Percentiles rank a stretch among this genome's conserved stretches.
Evolutionary conservation across 192 early-diverging fungal genomes (phyloP).

Genomic region (Coemansia sp.): DNA sequence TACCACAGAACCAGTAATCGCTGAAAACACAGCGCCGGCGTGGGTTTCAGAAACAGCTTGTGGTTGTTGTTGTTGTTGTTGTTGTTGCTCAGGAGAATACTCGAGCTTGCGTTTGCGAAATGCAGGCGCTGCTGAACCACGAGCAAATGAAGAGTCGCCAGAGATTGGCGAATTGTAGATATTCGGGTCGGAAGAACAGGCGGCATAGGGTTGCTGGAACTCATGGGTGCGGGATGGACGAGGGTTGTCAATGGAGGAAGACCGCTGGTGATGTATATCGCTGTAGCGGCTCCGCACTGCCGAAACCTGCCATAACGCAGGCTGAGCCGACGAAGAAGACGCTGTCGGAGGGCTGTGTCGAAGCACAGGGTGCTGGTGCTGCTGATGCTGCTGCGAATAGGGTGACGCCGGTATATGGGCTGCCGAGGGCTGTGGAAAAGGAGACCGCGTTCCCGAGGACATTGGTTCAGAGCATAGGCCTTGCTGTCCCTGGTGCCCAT

Average conservation of each 20-base stretch:
- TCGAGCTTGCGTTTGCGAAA: slow-evolving; percentile 34
- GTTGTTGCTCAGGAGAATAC: not conserved
- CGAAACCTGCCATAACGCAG: not conserved
- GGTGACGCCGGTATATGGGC: not conserved
- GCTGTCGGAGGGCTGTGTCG: not conserved
- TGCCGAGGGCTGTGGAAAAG: not conserved
- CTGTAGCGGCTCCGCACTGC: slow-evolving; percentile 9
- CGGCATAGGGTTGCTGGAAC: not conserved
- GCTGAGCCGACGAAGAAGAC: not conserved
- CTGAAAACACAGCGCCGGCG: not conserved
- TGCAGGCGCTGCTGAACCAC: slow-evolving; percentile 1
- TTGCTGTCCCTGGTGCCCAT: too few species aligned
- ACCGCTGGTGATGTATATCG: not conserved
- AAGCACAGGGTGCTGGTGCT: not conserved
- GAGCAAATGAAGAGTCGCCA: slow-evolving; percentile 12
- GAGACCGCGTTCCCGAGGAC: not conserved
- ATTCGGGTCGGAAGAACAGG: not conserved
- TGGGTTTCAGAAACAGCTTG: not conserved
- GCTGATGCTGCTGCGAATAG: not conserved
- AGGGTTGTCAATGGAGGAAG: slow-evolving; percentile 3
- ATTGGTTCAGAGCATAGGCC: too few species aligned
- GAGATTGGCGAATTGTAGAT: not conserved
- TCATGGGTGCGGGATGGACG: not conserved
- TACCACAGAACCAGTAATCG: slow-evolving; percentile 1
- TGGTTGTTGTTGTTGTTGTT: too few species aligned